A percentile compares a stretch with the other conserved stretches of the same genome.
These are phyloP conservation scores for Eucalyptus dawsonii DNA, from an alignment of 345 rosid species.

Conservation along the genomic window DNA sequence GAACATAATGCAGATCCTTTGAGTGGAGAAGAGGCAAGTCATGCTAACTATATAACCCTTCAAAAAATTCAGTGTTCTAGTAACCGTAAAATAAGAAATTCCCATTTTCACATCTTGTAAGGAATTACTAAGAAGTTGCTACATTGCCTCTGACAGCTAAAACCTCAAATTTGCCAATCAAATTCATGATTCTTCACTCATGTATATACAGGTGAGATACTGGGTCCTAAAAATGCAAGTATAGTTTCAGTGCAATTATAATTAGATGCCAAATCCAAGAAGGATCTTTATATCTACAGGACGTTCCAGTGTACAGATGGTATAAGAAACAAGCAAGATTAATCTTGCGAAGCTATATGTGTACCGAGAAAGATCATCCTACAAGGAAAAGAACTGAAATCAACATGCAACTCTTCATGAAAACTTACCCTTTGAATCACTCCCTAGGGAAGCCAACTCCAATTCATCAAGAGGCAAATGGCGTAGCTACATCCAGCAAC, in stretches of 20 bases:
- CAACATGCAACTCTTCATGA: not conserved
- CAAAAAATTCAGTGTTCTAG: not conserved
- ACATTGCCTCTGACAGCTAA: not conserved
- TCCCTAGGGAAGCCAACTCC: slow-evolving; percentile 97
- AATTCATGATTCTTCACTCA: not conserved
- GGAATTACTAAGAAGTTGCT: not conserved
- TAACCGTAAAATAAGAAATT: not conserved
- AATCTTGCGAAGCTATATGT: not conserved
- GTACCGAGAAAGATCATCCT: not conserved
- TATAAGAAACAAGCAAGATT: not conserved
- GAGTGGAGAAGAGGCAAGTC: not conserved
- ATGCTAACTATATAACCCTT: not conserved
- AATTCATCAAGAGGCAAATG: slow-evolving; percentile 90
- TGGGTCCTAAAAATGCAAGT: not conserved
- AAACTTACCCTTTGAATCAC: slow-evolving; percentile 69
- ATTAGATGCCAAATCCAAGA: not conserved
- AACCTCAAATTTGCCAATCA: not conserved
- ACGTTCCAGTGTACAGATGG: not conserved
- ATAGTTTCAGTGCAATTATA: not conserved
- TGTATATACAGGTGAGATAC: not conserved
- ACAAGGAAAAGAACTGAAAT: not conserved
- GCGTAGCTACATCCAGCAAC: slow-evolving; percentile 48
- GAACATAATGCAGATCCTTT: not conserved
- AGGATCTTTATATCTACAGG: not conserved
- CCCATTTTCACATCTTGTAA: not conserved